Evolutionary conservation across 495 filamentous ascomycete species (phyloP).

Genomic region (Extremus antarcticus): DNA sequence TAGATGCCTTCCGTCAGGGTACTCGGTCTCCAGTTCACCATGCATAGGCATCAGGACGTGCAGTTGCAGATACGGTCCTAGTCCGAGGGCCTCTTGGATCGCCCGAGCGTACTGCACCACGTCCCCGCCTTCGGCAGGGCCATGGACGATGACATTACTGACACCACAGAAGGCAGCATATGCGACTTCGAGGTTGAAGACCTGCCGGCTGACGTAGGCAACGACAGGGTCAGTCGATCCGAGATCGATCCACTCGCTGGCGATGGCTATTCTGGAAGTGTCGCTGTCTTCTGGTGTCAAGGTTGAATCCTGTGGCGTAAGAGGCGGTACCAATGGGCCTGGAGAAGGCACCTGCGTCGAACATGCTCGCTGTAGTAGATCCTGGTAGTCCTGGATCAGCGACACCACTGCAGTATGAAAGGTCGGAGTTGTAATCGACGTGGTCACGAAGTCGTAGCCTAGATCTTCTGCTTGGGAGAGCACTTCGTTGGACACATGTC

Average conservation of each 20-base stretch:
- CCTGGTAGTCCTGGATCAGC: conserved; percentile 33
- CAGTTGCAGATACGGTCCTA: conserved; percentile 65
- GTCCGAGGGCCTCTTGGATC: conserved; percentile 66
- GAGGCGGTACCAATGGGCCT: conserved; percentile 44
- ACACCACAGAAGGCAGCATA: conserved; percentile 93
- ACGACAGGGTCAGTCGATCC: conserved; percentile 73
- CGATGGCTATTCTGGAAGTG: conserved; percentile 58
- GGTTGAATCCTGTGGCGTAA: conserved; percentile 62
- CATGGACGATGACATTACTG: conserved; percentile 68
- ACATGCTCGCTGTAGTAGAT: conserved; percentile 21
- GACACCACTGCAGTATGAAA: conserved; percentile 68
- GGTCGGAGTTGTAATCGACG: conserved; percentile 70
- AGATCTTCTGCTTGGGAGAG: conserved; percentile 51
- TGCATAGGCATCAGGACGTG: conserved; percentile 76
- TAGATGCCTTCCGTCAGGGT: conserved; percentile 46
- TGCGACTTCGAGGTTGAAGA: conserved; percentile 77
- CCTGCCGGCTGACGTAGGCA: conserved; percentile 72
- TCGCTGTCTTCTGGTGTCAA: conserved; percentile 62
- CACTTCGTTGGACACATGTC: conserved; percentile 49
- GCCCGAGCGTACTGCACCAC: conserved; percentile 66
- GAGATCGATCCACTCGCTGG: conserved; percentile 83
- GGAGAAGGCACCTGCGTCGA: conserved; percentile 8
- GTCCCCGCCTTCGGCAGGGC: conserved; percentile 50
- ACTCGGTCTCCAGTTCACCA: conserved; percentile 41
- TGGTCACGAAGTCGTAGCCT: conserved; percentile 89